phyloP scores from a whole-genome alignment of 2,329 filamentous ascomycete species.

The Lachnum nothofagi region DNA sequence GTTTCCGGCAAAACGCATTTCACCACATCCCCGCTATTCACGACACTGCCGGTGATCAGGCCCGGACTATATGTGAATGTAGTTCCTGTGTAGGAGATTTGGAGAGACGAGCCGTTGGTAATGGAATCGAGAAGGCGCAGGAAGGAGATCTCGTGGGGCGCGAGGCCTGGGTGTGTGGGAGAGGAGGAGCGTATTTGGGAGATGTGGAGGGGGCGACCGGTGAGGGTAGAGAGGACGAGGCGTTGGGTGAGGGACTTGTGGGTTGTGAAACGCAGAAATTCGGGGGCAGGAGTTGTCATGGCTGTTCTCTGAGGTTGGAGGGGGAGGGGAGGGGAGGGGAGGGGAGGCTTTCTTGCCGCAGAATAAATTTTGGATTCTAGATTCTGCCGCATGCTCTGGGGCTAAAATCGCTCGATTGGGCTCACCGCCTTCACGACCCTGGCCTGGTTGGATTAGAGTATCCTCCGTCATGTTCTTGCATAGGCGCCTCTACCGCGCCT shows the following conservation, averaged over 20 bases:
- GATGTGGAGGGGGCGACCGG: slow-evolving; percentile 82
- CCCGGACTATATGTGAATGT: slow-evolving; percentile 88
- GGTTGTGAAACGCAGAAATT: slow-evolving; percentile 70
- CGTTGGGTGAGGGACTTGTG: slow-evolving; percentile 79
- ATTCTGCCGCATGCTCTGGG: slow-evolving; percentile 6
- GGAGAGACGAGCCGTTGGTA: slow-evolving; percentile 91
- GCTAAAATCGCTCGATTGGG: slow-evolving; percentile 6
- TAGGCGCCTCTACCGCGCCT: too few species aligned
- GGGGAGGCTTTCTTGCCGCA: slow-evolving; percentile 1
- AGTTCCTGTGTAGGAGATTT: slow-evolving; percentile 94
- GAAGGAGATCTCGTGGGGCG: slow-evolving; percentile 90
- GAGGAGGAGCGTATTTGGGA: slow-evolving; percentile 88
- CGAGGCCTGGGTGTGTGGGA: slow-evolving; percentile 79
- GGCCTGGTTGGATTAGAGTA: neutral
- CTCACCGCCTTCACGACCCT: slow-evolving; percentile 14
- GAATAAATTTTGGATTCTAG: slow-evolving; percentile 11
- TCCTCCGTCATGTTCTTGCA: neutral
- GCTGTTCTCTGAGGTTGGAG: slow-evolving; percentile 5
- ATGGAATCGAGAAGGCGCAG: slow-evolving; percentile 88
- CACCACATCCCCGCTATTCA: slow-evolving; percentile 66
- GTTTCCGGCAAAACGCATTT: slow-evolving; percentile 73
- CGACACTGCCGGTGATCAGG: slow-evolving; percentile 80
- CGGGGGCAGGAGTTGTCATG: slow-evolving; percentile 32
- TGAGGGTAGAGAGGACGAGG: slow-evolving; percentile 84
- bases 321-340: slow-evolving; percentile 1